Conservation (phyloP, 2,329 filamentous ascomycete genomes). For the Arachnopeziza araneosa region DNA sequence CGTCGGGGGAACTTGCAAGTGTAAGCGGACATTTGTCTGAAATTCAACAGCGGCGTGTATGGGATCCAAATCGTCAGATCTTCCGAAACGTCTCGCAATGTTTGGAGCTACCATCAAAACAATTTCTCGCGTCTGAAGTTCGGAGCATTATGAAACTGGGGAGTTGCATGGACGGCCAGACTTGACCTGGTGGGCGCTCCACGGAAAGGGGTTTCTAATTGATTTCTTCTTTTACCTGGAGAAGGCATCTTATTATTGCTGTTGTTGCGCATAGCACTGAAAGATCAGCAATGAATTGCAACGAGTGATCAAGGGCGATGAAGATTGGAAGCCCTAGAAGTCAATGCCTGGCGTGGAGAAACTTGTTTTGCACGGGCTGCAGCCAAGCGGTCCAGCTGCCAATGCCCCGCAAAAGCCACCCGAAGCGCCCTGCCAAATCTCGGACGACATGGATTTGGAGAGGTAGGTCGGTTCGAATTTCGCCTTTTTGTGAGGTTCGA, state of each 20-base stretch:
- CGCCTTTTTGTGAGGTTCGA: background rate
- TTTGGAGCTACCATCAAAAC: conserved; percentile 9
- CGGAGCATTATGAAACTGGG: background rate
- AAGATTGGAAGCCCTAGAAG: no score
- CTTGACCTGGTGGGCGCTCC: no score
- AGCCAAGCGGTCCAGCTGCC: no score
- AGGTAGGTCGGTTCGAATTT: background rate
- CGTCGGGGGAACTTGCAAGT: conserved; percentile 8
- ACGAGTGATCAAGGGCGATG: no score
- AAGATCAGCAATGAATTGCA: no score
- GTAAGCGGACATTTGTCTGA: conserved; percentile 12
- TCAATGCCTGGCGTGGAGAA: no score
- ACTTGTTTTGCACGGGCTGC: no score
- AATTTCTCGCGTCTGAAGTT: background rate
- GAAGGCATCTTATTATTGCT: no score
- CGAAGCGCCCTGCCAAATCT: background rate
- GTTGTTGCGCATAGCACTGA: no score
- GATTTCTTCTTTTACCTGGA: no score
- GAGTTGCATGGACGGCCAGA: background rate
- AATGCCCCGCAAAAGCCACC: background rate
- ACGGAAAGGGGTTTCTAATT: no score
- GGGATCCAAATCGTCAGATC: conserved; percentile 4
- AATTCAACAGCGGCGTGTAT: conserved; percentile 3
- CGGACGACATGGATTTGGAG: background rate
- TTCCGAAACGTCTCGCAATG: conserved; percentile 14